These are phyloP conservation scores for Sicyos edulis DNA, from an alignment of 306 rosid genomes.

Conservation along the genomic window DNA sequence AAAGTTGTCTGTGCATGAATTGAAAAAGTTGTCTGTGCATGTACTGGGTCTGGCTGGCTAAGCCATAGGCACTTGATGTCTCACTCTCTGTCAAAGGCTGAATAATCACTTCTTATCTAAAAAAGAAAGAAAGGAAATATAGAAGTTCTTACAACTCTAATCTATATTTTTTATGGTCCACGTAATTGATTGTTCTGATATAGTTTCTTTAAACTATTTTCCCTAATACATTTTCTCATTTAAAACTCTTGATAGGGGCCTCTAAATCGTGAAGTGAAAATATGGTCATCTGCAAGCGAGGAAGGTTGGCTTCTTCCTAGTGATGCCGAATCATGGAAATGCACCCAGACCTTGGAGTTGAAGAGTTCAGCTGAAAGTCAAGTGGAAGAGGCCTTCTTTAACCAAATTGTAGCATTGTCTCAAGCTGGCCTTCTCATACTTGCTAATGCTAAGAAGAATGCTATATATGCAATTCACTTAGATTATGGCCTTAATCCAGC, in stretches of 20 bases:
- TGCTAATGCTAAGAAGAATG: conserved; percentile 99
- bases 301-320: conserved; percentile 95
- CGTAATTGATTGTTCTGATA: neutral
- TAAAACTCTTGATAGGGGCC: conserved; percentile 52
- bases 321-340: conserved; percentile 81
- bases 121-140: neutral
- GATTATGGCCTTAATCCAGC: conserved; percentile 85
- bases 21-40: neutral
- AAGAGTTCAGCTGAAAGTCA: conserved; percentile 73
- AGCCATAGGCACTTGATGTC: neutral
- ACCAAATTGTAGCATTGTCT: conserved; percentile 82
- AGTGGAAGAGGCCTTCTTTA: conserved; percentile 83
- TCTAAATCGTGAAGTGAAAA: conserved; percentile 82
- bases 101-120: neutral
- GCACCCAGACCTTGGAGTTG: conserved; percentile 79
- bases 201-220: neutral
- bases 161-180: neutral
- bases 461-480: conserved; percentile 88
- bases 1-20: neutral
- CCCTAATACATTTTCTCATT: neutral
- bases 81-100: neutral
- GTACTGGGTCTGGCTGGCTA: neutral
- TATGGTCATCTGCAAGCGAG: conserved; percentile 79
- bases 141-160: neutral
- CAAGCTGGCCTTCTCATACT: conserved; percentile 91